These are phyloP conservation scores for Pleurotus citrinopileatus DNA, from an alignment of 768 basidiomycete genomes.

Conservation along the genomic window DNA sequence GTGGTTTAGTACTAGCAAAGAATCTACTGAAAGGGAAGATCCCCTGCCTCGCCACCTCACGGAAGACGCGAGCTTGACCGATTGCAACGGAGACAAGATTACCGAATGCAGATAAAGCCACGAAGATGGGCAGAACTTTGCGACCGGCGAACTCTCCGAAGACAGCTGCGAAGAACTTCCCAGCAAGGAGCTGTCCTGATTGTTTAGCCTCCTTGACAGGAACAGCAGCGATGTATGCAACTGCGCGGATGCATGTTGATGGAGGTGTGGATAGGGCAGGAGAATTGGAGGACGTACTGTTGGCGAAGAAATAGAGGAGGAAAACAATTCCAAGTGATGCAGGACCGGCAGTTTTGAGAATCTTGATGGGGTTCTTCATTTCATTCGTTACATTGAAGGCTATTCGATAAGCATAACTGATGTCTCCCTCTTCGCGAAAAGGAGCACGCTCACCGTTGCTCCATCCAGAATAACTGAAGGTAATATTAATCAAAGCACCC, in stretches of 20 bases:
- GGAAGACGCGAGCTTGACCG: conserved; percentile 42
- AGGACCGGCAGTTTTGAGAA: conserved; percentile 41
- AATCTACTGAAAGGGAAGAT: conserved; percentile 46
- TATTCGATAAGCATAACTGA: background rate
- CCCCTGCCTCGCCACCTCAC: conserved; percentile 52
- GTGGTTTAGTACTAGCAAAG: conserved; percentile 45
- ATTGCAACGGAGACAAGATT: conserved; percentile 35
- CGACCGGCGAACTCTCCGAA: conserved; percentile 38
- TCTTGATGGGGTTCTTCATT: conserved; percentile 36
- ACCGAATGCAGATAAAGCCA: conserved; percentile 38
- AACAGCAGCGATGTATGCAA: conserved; percentile 22
- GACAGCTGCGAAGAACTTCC: conserved; percentile 48
- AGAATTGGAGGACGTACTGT: conserved; percentile 19
- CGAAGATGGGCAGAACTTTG: conserved; percentile 34
- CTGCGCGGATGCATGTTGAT: too few species aligned
- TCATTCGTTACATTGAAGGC: background rate
- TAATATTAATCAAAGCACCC: conserved; percentile 34
- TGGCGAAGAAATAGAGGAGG: conserved; percentile 44
- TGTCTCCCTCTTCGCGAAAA: background rate
- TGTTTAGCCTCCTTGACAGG: conserved; percentile 40
- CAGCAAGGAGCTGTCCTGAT: conserved; percentile 44
- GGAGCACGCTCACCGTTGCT: conserved; percentile 35
- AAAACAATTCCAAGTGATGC: conserved; percentile 42
- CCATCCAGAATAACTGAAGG: conserved; percentile 35
- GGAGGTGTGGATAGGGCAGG: background rate